A percentile compares a stretch with the other conserved stretches of the same genome.
Evolutionary conservation across 371 early-diverging fungal genomes (phyloP).

Genomic region (Haplosporangium sp.): DNA sequence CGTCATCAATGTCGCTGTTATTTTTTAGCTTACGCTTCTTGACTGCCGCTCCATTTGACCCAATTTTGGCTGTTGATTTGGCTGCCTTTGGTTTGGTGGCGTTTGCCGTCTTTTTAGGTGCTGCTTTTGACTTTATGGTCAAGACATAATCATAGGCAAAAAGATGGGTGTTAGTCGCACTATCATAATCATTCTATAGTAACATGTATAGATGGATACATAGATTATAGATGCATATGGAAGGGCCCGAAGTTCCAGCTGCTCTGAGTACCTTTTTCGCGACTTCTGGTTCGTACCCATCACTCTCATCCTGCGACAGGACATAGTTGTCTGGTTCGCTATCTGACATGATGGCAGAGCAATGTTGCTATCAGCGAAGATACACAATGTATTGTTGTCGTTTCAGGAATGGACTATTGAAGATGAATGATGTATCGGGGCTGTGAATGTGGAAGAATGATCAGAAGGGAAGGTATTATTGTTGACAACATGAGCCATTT

Average conservation of each 20-base stretch:
- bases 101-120: constrained; percentile 31
- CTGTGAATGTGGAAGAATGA: neutral
- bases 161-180: too few species aligned
- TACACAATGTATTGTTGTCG: neutral
- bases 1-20: constrained; percentile 20
- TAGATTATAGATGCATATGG: neutral
- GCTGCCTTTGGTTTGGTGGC: constrained; percentile 21
- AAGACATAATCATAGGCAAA: neutral
- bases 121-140: constrained; percentile 23
- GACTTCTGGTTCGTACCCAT: constrained; percentile 36
- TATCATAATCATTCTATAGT: too few species aligned
- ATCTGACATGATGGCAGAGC: constrained; percentile 28
- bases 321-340: constrained; percentile 37
- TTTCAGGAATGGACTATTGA: too few species aligned
- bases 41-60: constrained; percentile 5
- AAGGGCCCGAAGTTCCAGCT: neutral
- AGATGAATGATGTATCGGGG: neutral
- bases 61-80: constrained; percentile 5
- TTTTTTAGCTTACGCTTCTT: constrained; percentile 40
- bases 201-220: too few species aligned
- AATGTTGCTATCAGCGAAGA: neutral
- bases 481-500: neutral
- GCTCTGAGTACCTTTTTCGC: constrained; percentile 33
- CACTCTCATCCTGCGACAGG: constrained; percentile 51
- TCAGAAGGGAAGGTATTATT: neutral